A percentile compares a stretch with the other conserved stretches of the same genome.
These are phyloP conservation scores for Phytophthora pisi DNA, from an alignment of 352 stramenopile genomes.

Conservation along the genomic window DNA sequence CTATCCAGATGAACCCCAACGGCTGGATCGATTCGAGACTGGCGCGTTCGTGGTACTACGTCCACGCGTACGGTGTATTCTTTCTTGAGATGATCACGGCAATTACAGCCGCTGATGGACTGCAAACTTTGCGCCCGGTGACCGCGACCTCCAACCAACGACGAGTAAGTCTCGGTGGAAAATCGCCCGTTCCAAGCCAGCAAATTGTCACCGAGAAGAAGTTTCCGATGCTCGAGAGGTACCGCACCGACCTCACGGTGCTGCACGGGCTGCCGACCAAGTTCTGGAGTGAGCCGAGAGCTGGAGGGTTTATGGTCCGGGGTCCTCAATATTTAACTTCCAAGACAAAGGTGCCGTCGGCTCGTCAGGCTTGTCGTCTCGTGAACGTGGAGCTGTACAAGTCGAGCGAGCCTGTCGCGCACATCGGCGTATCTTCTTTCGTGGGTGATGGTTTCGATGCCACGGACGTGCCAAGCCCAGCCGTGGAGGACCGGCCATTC, in stretches of 20 bases:
- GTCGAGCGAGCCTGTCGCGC: conserved; percentile 53
- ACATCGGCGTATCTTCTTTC: conserved; percentile 79
- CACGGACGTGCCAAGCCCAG: conserved; percentile 2
- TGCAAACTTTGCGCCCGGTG: conserved; percentile 30
- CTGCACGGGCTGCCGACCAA: conserved; percentile 65
- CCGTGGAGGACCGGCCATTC: conserved; percentile 45
- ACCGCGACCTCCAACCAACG: conserved; percentile 26
- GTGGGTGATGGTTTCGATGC: conserved; percentile 45
- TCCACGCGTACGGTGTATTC: conserved; percentile 73
- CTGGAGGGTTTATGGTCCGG: conserved; percentile 66
- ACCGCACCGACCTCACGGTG: conserved; percentile 66
- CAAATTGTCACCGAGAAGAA: conserved; percentile 70
- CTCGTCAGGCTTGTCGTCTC: conserved; percentile 64
- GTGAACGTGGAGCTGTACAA: conserved; percentile 75
- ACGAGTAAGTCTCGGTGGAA: conserved; percentile 16
- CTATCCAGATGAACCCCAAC: conserved; percentile 83
- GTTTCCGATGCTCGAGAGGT: conserved; percentile 63
- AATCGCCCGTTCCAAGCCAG: conserved; percentile 38
- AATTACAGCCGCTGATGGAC: conserved; percentile 36
- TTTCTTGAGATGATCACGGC: conserved; percentile 85
- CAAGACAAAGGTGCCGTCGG: conserved; percentile 63
- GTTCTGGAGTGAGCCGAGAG: conserved; percentile 84
- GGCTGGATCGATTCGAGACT: conserved; percentile 71
- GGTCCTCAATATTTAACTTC: conserved; percentile 70
- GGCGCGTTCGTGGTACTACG: conserved; percentile 73